Evolutionary conservation across 2,329 filamentous ascomycete genomes (phyloP).

Genomic region (Cordyceps farinosa): DNA sequence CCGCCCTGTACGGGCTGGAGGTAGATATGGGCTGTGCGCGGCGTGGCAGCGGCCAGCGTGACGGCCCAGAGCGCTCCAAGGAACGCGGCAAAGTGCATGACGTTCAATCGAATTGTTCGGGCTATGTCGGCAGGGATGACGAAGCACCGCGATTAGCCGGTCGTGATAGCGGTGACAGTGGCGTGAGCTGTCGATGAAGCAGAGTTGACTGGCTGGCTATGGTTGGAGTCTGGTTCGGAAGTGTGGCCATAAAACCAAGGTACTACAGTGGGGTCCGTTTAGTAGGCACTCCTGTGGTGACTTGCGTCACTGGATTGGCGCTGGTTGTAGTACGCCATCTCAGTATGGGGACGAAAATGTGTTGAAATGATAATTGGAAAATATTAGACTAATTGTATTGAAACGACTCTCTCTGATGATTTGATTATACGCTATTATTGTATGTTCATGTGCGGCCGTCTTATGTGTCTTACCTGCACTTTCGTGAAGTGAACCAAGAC

Average conservation of each 20-base stretch:
- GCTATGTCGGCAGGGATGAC: neutral
- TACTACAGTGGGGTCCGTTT: no score
- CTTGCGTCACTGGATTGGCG: no score
- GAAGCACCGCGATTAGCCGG: no score
- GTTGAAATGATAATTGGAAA: no score
- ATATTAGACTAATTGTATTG: no score
- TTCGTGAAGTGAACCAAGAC: neutral
- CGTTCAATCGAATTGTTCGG: neutral
- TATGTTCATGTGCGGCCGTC: no score
- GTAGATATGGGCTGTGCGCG: constrained; percentile 50
- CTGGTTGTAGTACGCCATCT: no score
- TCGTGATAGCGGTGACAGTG: neutral
- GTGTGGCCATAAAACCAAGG: constrained; percentile 1
- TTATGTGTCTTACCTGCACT: no score
- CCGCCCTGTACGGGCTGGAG: constrained; percentile 46
- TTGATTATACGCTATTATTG: no score
- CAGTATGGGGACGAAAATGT: no score
- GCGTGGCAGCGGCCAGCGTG: constrained; percentile 36
- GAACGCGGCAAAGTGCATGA: constrained; percentile 43
- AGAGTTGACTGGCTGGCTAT: neutral
- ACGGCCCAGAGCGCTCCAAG: constrained; percentile 43
- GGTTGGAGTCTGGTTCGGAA: neutral
- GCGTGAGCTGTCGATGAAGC: neutral
- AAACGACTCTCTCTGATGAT: no score
- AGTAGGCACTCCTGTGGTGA: no score